Conservation (phyloP, 441 rosid genomes). For the Populus hybrid region DNA sequence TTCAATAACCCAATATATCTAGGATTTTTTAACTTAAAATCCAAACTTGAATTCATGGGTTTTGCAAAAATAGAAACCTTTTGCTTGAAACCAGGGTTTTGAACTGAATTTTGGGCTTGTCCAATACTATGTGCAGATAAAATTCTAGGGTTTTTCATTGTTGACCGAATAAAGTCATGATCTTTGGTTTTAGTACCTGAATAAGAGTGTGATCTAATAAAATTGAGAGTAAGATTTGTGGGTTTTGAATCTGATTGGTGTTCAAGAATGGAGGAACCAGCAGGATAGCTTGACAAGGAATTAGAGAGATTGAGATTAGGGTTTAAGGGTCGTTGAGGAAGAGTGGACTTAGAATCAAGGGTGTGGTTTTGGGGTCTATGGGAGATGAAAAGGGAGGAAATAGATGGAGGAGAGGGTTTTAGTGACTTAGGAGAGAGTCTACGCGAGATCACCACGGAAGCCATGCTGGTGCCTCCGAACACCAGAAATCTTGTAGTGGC, state of each 20-base stretch:
- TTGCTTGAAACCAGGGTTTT: conserved; percentile 7
- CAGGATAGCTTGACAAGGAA: background rate
- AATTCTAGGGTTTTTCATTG: background rate
- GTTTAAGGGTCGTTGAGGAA: conserved; percentile 14
- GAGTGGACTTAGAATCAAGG: background rate
- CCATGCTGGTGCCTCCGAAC: background rate
- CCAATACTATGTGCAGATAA: background rate
- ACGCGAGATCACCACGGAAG: conserved; percentile 27
- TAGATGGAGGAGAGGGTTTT: conserved; percentile 8
- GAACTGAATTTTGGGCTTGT: conserved; percentile 9
- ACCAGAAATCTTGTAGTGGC: no score
- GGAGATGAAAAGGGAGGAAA: background rate
- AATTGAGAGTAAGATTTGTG: background rate
- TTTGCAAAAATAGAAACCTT: background rate
- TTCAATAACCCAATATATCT: conserved; percentile 10
- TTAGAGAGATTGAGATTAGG: conserved; percentile 5
- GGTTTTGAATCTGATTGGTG: conserved; percentile 5
- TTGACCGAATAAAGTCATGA: background rate
- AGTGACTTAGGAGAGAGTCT: conserved; percentile 17
- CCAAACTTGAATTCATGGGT: conserved; percentile 12
- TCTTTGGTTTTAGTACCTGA: conserved; percentile 3
- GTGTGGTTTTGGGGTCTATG: no score
- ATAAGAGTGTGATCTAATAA: conserved; percentile 2
- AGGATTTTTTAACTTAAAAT: conserved; percentile 3
- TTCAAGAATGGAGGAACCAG: background rate